These are phyloP conservation scores for Taiozyma sp. DNA, from an alignment of 1,139 yeast species.

Conservation along the genomic window DNA sequence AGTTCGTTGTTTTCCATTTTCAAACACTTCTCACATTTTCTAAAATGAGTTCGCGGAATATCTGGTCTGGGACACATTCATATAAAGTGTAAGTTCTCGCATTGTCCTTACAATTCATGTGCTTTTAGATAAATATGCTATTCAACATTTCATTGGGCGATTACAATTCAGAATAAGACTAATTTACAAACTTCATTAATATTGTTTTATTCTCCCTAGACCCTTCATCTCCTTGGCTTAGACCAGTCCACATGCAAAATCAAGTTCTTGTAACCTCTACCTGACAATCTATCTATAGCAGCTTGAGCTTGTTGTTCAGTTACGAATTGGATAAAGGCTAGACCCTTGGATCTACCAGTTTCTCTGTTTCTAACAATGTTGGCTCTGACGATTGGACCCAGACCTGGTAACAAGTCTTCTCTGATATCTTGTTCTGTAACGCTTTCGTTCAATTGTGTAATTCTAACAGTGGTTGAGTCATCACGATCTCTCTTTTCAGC, in stretches of 20 bases:
- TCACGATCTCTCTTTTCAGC: slow-evolving; percentile 59
- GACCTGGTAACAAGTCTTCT: slow-evolving; percentile 61
- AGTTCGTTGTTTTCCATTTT: not conserved
- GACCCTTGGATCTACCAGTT: slow-evolving; percentile 92
- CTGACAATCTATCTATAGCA: slow-evolving; percentile 77
- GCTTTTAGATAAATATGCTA: not conserved
- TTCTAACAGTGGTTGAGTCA: slow-evolving; percentile 84
- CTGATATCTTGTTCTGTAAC: slow-evolving; percentile 83
- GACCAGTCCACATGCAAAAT: slow-evolving; percentile 73
- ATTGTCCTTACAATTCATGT: not conserved
- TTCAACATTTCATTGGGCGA: not conserved
- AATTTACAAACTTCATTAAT: not conserved
- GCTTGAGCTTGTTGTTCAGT: slow-evolving; percentile 64
- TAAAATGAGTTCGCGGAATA: not conserved
- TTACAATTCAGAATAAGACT: not conserved
- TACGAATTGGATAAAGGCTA: slow-evolving; percentile 90
- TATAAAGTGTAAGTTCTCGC: not conserved
- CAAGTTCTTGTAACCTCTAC: slow-evolving; percentile 90
- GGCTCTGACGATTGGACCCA: slow-evolving; percentile 75
- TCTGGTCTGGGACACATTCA: not conserved
- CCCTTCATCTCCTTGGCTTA: slow-evolving; percentile 28
- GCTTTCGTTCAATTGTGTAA: slow-evolving; percentile 83
- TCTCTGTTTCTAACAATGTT: slow-evolving; percentile 87
- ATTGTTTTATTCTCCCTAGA: not conserved
- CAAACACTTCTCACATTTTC: not conserved